Conservation (phyloP, 2,329 filamentous ascomycete genomes). For the Phaeophleospora eucalypticola region DNA sequence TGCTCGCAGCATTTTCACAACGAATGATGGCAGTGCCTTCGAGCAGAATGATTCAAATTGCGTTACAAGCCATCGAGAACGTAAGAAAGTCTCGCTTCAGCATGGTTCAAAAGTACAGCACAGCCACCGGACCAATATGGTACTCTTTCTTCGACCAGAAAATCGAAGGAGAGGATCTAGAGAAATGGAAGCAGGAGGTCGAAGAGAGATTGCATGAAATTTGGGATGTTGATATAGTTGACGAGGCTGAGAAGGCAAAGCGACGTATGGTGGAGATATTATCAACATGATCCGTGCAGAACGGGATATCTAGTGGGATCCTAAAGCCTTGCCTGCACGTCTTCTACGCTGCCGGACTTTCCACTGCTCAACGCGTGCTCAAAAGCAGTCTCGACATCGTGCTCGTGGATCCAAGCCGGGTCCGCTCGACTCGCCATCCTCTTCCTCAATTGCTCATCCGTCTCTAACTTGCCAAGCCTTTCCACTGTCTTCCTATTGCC, state of each 20-base stretch:
- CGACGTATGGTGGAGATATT: too few species aligned
- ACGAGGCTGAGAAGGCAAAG: constrained; percentile 20
- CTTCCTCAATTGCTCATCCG: constrained; percentile 23
- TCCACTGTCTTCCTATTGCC: constrained; percentile 21
- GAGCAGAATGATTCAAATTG: constrained; percentile 14
- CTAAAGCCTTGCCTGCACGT: constrained; percentile 2
- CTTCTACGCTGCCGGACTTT: not conserved
- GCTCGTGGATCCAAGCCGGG: constrained; percentile 28
- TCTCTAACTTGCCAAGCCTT: constrained; percentile 20
- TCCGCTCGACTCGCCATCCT: constrained; percentile 22
- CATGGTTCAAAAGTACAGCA: constrained; percentile 17
- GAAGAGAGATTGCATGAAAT: constrained; percentile 21
- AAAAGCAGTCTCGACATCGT: constrained; percentile 24
- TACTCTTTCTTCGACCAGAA: constrained; percentile 14
- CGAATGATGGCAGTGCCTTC: not conserved
- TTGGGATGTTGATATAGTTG: constrained; percentile 25
- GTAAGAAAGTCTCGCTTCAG: constrained; percentile 18
- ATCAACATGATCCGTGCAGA: too few species aligned
- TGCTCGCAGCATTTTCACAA: constrained; percentile 8
- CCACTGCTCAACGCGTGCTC: not conserved
- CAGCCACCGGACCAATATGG: constrained; percentile 16
- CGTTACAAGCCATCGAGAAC: constrained; percentile 18
- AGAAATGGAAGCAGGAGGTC: constrained; percentile 15
- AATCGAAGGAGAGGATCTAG: constrained; percentile 17
- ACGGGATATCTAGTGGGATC: too few species aligned